These are phyloP conservation scores for Chrysoporthe austroafricana DNA, from an alignment of 2,329 filamentous ascomycete genomes.

Conservation along the genomic window DNA sequence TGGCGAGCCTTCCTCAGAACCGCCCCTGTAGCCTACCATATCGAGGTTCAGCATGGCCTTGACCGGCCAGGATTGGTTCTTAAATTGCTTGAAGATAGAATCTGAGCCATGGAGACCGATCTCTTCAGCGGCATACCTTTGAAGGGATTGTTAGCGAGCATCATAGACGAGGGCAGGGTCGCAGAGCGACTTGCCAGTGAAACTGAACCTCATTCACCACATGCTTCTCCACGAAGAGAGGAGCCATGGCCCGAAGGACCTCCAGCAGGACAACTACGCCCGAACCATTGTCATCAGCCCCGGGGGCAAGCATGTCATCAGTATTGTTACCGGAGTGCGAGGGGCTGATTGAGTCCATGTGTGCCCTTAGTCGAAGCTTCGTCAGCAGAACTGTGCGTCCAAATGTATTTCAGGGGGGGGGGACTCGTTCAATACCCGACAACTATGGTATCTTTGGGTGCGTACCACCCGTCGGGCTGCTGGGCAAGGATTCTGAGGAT, in stretches of 20 bases:
- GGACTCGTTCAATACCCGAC: neutral
- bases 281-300: conserved; percentile 22
- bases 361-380: neutral
- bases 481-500: conserved; percentile 1
- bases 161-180: neutral
- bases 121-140: conserved; percentile 19
- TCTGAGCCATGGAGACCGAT: conserved; percentile 15
- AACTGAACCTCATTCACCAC: conserved; percentile 18
- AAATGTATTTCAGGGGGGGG: neutral
- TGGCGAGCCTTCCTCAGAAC: neutral
- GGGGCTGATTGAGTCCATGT: conserved; percentile 16
- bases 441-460: neutral
- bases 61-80: conserved; percentile 4
- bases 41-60: conserved; percentile 21
- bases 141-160: neutral
- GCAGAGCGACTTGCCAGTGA: conserved; percentile 6
- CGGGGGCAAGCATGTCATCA: conserved; percentile 12
- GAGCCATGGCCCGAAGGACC: neutral
- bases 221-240: neutral
- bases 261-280: conserved; percentile 18
- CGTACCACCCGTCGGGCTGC: neutral
- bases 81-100: neutral
- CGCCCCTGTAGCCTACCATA: conserved; percentile 18
- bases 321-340: neutral
- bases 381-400: neutral